phyloP scores from a whole-genome alignment of 2,329 filamentous ascomycete genomes.

The Knufia fluminis region DNA sequence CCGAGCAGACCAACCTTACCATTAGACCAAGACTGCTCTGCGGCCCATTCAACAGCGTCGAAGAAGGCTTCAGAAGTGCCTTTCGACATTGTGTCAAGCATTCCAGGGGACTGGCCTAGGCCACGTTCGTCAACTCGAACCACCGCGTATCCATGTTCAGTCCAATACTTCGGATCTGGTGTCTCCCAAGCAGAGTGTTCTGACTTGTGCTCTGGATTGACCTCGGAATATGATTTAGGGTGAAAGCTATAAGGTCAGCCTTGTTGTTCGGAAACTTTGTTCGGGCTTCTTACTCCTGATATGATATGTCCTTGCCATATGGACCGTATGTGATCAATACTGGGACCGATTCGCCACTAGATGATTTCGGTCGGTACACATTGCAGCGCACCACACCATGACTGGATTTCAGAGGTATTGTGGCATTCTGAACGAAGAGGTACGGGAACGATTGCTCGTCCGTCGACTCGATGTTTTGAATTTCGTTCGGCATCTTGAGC shows the following conservation, averaged over 20 bases:
- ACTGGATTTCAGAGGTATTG: conserved; percentile 34
- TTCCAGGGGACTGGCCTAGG: conserved; percentile 43
- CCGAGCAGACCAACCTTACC: conserved; percentile 44
- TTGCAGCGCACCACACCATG: conserved; percentile 41
- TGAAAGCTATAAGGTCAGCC: too few species aligned
- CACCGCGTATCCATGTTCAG: conserved; percentile 44
- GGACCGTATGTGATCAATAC: conserved; percentile 64
- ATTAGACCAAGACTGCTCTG: conserved; percentile 41
- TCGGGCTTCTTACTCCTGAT: conserved; percentile 29
- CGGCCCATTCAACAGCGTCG: conserved; percentile 45
- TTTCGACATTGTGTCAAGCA: conserved; percentile 45
- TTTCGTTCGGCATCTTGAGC: conserved; percentile 12
- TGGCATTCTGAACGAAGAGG: conserved; percentile 43
- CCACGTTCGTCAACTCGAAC: conserved; percentile 48
- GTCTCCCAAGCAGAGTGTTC: conserved; percentile 52
- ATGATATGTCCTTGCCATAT: conserved; percentile 64
- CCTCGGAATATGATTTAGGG: conserved; percentile 42
- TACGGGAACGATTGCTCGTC: conserved; percentile 33
- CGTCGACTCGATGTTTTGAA: conserved; percentile 15
- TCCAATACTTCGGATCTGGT: conserved; percentile 50
- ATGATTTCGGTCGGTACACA: conserved; percentile 40
- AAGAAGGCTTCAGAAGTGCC: conserved; percentile 45
- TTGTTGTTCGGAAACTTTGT: too few species aligned
- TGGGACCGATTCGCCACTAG: conserved; percentile 37
- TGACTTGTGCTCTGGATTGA: conserved; percentile 46